These are phyloP conservation scores for Peniophora sp. DNA, from an alignment of 1,284 basidiomycete species.

Conservation along the genomic window DNA sequence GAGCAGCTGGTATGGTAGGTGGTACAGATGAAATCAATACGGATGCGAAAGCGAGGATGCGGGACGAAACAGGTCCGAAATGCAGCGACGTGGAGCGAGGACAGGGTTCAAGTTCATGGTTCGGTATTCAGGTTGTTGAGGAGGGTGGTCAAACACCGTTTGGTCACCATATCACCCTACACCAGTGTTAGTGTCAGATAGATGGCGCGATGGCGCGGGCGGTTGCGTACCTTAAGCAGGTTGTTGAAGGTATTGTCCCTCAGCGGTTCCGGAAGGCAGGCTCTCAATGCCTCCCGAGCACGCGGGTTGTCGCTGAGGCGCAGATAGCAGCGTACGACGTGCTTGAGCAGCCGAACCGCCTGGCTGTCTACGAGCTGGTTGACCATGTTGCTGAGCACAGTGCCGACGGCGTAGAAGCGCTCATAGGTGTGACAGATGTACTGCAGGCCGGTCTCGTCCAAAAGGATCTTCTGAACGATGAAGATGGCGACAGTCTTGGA, in stretches of 20 bases:
- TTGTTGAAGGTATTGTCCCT: constrained; percentile 91
- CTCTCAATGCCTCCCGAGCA: constrained; percentile 91
- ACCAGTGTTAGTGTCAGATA: constrained; percentile 1
- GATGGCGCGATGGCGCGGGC: no score
- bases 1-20: neutral
- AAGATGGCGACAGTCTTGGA: constrained; percentile 99
- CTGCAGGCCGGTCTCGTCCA: constrained; percentile 95
- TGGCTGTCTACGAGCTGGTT: constrained; percentile 94
- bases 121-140: constrained; percentile 75
- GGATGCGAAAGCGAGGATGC: neutral
- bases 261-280: constrained; percentile 95
- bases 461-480: constrained; percentile 98
- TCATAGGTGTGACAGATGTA: constrained; percentile 99
- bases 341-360: constrained; percentile 93
- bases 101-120: neutral
- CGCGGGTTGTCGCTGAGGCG: constrained; percentile 94
- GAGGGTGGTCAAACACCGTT: constrained; percentile 92
- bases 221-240: constrained; percentile 66
- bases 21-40: neutral
- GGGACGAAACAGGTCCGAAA: neutral
- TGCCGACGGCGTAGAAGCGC: constrained; percentile 97
- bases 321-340: constrained; percentile 97
- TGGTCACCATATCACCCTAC: constrained; percentile 94
- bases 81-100: neutral
- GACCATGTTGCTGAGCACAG: constrained; percentile 98